Conservation (phyloP, 768 basidiomycete genomes). For the Boletellus ananas region DNA sequence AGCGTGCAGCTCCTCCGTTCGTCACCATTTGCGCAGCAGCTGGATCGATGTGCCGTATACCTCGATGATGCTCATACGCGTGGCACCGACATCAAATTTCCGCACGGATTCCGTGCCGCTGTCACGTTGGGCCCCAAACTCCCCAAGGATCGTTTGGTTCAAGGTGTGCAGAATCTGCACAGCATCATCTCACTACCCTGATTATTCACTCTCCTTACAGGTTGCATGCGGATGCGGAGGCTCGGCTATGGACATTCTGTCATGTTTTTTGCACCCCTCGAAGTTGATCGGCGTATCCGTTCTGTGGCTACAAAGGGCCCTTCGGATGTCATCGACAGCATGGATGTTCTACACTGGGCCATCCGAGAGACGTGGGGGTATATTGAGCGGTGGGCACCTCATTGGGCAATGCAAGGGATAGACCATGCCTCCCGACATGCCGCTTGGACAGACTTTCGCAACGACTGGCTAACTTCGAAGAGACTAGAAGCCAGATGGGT, state of each 20-base stretch:
- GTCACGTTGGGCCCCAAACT: background rate
- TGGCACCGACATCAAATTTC: background rate
- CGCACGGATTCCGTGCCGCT: background rate
- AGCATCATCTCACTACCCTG: background rate
- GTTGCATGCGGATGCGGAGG: background rate
- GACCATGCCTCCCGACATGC: constrained; percentile 29
- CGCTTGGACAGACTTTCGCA: constrained; percentile 15
- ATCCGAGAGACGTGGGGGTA: constrained; percentile 42
- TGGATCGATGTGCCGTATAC: background rate
- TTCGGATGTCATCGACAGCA: constrained; percentile 7
- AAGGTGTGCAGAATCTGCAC: background rate
- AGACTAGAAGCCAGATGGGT: constrained; percentile 21
- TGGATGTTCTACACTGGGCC: constrained; percentile 42
- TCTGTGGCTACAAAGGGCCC: background rate
- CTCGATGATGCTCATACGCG: background rate
- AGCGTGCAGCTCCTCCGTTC: background rate
- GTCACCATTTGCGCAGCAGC: background rate
- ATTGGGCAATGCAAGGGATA: constrained; percentile 42
- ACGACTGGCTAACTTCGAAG: background rate
- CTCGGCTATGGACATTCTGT: background rate
- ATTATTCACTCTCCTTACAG: background rate
- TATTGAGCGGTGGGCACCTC: constrained; percentile 36
- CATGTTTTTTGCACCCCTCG: background rate
- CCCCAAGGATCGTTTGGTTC: background rate
- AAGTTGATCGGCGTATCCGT: background rate